A percentile compares a stretch with the other conserved stretches of the same genome.
Evolutionary conservation across 2,329 filamentous ascomycete species (phyloP).

Genomic region (Aspergillus sp.): DNA sequence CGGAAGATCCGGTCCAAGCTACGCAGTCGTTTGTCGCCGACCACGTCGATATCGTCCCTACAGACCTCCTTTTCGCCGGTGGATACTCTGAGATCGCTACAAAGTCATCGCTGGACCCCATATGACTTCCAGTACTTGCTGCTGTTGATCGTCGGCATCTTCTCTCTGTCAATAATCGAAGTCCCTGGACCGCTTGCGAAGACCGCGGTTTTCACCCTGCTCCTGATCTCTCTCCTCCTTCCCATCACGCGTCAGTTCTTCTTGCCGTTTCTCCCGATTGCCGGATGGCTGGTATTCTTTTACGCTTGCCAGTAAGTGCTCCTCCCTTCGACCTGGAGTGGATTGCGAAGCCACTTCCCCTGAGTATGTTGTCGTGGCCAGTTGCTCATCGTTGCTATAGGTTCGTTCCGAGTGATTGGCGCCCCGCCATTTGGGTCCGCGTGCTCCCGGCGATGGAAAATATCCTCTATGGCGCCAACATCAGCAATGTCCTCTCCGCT

Average conservation of each 20-base stretch:
- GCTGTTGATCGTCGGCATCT: slow-evolving; percentile 64
- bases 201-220: slow-evolving; percentile 57
- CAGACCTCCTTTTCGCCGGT: slow-evolving; percentile 73
- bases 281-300: slow-evolving; percentile 82
- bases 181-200: slow-evolving; percentile 69
- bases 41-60: slow-evolving; percentile 64
- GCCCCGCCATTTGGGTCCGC: slow-evolving; percentile 90
- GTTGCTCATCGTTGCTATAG: slow-evolving; percentile 38
- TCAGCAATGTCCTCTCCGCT: slow-evolving; percentile 89
- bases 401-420: slow-evolving; percentile 80
- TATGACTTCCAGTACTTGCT: slow-evolving; percentile 81
- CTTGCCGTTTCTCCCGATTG: slow-evolving; percentile 73
- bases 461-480: slow-evolving; percentile 88
- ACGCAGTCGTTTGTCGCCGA: slow-evolving; percentile 55
- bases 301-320: slow-evolving; percentile 77
- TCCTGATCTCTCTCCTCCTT: slow-evolving; percentile 63
- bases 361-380: neutral
- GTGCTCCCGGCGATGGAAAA: slow-evolving; percentile 91
- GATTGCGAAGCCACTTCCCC: too few relatives aligned
- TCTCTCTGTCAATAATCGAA: slow-evolving; percentile 74
- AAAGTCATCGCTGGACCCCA: slow-evolving; percentile 67
- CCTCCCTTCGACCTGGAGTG: neutral
- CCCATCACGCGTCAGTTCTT: slow-evolving; percentile 87
- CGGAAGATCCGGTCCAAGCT: slow-evolving; percentile 60
- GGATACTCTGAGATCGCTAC: slow-evolving; percentile 66